Conservation (phyloP, 2,329 filamentous ascomycete genomes). For the Pseudogymnoascus sp. region DNA sequence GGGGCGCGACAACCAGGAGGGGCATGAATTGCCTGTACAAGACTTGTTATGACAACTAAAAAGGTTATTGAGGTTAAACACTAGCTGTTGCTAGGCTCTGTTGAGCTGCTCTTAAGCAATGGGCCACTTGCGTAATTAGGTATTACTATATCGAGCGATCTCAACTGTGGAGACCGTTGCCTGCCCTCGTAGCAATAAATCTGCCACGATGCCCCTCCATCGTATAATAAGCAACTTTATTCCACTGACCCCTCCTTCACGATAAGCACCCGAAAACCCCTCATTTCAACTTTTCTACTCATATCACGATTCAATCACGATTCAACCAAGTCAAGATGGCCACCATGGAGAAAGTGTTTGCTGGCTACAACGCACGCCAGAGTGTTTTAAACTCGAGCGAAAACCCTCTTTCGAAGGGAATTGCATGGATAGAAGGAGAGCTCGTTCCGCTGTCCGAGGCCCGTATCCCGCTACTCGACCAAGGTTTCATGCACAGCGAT, state of each 20-base stretch:
- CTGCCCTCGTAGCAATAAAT: slow-evolving; percentile 1
- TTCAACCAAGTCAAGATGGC: slow-evolving; percentile 27
- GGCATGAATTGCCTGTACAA: not conserved
- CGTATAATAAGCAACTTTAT: not conserved
- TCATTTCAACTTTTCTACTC: not conserved
- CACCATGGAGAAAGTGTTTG: slow-evolving; percentile 37
- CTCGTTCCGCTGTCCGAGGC: slow-evolving; percentile 38
- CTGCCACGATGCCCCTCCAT: not conserved
- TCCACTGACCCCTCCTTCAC: not conserved
- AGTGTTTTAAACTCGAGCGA: slow-evolving; percentile 27
- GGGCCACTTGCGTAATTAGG: slow-evolving; percentile 1
- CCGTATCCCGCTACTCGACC: slow-evolving; percentile 41
- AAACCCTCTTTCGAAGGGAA: slow-evolving; percentile 35
- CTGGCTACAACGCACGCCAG: slow-evolving; percentile 29
- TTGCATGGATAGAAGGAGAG: slow-evolving; percentile 40
- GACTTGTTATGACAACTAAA: not conserved
- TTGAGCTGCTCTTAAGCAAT: not conserved
- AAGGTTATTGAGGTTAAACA: not conserved
- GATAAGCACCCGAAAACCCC: not conserved
- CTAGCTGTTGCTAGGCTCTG: not conserved
- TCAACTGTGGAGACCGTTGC: not conserved
- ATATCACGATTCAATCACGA: slow-evolving; percentile 2
- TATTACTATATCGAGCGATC: slow-evolving; percentile 3
- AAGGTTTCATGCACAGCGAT: slow-evolving; percentile 45
- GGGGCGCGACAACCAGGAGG: not conserved